These are phyloP conservation scores for Chrysoporthe deuterocubensis DNA, from an alignment of 2,329 filamentous ascomycete species.

Conservation along the genomic window DNA sequence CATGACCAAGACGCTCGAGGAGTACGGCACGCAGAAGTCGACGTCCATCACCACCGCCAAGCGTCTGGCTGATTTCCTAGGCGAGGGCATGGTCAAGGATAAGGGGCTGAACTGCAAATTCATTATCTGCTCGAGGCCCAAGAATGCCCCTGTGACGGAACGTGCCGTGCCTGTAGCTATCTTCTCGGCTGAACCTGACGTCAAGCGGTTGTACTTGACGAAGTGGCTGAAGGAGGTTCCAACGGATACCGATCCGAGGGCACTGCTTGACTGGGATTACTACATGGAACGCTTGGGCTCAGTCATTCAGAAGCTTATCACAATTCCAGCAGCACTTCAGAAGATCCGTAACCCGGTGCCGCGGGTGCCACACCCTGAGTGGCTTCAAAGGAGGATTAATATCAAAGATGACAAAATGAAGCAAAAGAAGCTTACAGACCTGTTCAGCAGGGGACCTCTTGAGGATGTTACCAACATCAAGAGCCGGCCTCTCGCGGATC, in stretches of 20 bases:
- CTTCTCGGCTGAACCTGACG: constrained; percentile 87
- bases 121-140: constrained; percentile 89
- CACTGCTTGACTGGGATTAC: constrained; percentile 94
- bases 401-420: constrained; percentile 97
- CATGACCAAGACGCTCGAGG: constrained; percentile 96
- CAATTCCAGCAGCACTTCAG: constrained; percentile 94
- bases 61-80: constrained; percentile 91
- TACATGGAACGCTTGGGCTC: constrained; percentile 95
- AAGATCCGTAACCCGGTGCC: constrained; percentile 95
- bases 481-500: constrained; percentile 61
- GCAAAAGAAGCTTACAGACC: constrained; percentile 97
- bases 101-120: constrained; percentile 99
- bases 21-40: constrained; percentile 94
- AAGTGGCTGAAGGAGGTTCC: constrained; percentile 98
- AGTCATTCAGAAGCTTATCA: constrained; percentile 98
- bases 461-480: constrained; percentile 72
- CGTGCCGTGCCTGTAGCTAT: constrained; percentile 94
- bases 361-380: constrained; percentile 91
- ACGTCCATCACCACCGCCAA: constrained; percentile 99
- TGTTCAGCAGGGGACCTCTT: constrained; percentile 76
- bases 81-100: constrained; percentile 99
- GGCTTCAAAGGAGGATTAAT: constrained; percentile 91
- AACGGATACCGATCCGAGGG: constrained; percentile 84
- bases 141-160: constrained; percentile 90
- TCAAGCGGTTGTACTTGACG: constrained; percentile 86